phyloP scores from a whole-genome alignment of 2,329 filamentous ascomycete genomes.

The Aspergillus carbonarius region DNA sequence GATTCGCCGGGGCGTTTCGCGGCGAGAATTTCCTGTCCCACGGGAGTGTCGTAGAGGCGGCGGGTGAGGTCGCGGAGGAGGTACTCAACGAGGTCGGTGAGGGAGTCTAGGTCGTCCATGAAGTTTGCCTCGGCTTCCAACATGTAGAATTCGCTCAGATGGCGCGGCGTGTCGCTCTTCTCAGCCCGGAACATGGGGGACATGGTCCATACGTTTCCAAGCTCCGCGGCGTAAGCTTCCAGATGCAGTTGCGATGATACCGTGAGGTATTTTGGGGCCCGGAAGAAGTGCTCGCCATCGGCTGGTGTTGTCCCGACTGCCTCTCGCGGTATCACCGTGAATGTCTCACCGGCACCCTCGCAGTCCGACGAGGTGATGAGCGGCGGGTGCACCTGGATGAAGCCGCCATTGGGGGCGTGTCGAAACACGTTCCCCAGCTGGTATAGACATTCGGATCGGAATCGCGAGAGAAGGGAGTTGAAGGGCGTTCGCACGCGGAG shows the following conservation, averaged over 20 bases:
- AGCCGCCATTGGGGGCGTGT: constrained; percentile 57
- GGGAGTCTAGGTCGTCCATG: constrained; percentile 63
- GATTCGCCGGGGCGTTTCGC: constrained; percentile 45
- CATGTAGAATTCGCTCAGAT: constrained; percentile 99
- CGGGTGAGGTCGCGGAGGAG: constrained; percentile 64
- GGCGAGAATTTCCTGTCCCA: constrained; percentile 58
- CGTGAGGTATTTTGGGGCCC: constrained; percentile 85
- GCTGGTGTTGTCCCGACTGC: constrained; percentile 25
- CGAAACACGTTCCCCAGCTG: constrained; percentile 75
- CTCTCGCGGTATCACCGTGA: constrained; percentile 61
- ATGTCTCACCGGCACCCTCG: constrained; percentile 93
- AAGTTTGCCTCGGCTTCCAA: constrained; percentile 89
- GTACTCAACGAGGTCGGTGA: constrained; percentile 79
- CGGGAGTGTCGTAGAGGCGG: constrained; percentile 49
- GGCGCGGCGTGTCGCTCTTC: constrained; percentile 86
- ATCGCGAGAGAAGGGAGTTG: constrained; percentile 74
- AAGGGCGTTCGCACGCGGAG: constrained; percentile 77
- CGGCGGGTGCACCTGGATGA: constrained; percentile 75
- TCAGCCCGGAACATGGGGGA: constrained; percentile 94
- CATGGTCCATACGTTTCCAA: constrained; percentile 89
- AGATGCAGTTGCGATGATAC: constrained; percentile 94
- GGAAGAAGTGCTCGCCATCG: constrained; percentile 68
- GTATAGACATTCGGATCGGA: constrained; percentile 77
- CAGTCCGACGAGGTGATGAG: constrained; percentile 97
- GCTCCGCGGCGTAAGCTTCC: constrained; percentile 82